Conservation (phyloP, 208 protist species). For the Naegleria gruberi region DNA sequence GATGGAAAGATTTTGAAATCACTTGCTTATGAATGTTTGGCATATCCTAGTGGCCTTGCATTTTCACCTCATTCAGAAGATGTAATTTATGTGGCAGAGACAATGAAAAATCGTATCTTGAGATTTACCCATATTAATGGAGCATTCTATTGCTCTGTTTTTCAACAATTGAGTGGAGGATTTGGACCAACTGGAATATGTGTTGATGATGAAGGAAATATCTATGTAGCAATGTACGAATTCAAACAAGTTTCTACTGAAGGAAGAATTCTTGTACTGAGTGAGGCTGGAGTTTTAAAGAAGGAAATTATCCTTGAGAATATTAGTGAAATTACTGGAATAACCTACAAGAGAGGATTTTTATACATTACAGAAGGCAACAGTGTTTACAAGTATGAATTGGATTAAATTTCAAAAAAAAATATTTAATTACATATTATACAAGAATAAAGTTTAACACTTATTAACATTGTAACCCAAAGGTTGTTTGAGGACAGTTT, state of each 20-base stretch:
- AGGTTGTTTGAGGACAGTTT: not conserved
- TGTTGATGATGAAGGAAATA: not conserved
- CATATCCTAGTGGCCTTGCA: not conserved
- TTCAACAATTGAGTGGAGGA: not conserved
- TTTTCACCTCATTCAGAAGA: not conserved
- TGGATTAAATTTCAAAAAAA: not conserved
- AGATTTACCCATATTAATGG: not conserved
- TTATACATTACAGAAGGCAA: not conserved
- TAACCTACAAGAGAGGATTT: not conserved
- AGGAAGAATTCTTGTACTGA: not conserved
- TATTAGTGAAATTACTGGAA: not conserved
- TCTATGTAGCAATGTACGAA: not conserved
- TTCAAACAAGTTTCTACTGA: not conserved
- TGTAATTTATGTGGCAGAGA: not conserved
- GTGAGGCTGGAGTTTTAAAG: not conserved
- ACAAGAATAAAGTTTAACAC: no score
- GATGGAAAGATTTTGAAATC: not conserved
- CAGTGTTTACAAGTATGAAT: not conserved
- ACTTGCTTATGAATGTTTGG: not conserved
- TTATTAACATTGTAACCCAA: not conserved
- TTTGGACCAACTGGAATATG: not conserved
- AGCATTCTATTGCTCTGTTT: not conserved
- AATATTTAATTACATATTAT: no score
- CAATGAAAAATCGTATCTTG: not conserved
- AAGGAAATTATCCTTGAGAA: not conserved